phyloP scores from a whole-genome alignment of 2,329 filamentous ascomycete species.

The Botrytis hyacinthi region DNA sequence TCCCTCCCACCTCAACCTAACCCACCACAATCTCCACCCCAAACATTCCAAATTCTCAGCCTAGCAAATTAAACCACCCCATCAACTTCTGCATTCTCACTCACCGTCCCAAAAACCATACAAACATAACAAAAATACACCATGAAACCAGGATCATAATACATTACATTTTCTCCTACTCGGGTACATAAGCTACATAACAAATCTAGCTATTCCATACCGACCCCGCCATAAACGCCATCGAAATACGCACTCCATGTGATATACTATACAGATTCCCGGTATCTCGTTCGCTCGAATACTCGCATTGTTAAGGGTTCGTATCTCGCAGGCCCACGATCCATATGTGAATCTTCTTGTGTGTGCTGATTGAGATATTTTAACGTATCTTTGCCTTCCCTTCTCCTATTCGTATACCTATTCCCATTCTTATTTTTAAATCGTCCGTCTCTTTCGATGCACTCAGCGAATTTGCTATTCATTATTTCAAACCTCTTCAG shows the following conservation, averaged over 20 bases:
- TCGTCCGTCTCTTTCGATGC: neutral
- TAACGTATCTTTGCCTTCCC: too few species aligned
- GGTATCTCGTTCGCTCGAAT: neutral
- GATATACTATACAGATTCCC: neutral
- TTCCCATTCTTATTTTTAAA: neutral
- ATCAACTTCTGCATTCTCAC: neutral
- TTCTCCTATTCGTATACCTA: neutral
- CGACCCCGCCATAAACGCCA: neutral
- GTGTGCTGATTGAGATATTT: neutral
- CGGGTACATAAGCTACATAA: neutral
- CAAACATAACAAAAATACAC: neutral
- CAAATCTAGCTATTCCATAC: neutral
- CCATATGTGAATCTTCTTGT: too few species aligned
- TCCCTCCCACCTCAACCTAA: too few species aligned
- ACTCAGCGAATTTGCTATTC: neutral
- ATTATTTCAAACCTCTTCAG: fast-evolving
- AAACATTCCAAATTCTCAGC: neutral
- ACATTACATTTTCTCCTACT: neutral
- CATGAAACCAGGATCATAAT: neutral
- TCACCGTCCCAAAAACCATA: too few species aligned
- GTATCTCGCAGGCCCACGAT: neutral
- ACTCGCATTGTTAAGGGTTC: neutral
- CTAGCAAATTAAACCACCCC: too few species aligned
- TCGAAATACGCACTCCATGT: neutral
- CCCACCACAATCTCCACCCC: neutral